Evolutionary conservation across 345 rosid genomes (phyloP).

Genomic region (Nephelium lappaceum): DNA sequence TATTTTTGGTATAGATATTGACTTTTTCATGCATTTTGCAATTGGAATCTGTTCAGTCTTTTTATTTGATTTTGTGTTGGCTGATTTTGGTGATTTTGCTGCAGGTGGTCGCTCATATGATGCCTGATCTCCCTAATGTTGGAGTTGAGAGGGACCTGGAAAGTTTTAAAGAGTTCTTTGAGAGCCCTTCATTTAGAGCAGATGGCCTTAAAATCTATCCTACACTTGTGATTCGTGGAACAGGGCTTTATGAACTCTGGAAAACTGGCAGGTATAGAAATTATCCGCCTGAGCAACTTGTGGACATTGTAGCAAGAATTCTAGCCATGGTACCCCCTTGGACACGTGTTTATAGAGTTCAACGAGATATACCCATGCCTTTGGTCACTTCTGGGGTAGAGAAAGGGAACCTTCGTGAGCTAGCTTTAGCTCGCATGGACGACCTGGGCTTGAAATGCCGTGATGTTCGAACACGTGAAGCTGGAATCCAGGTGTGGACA

Average conservation of each 20-base stretch:
- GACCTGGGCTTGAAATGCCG: slow-evolving; percentile 97
- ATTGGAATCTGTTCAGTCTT: not conserved
- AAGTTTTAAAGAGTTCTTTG: slow-evolving; percentile 94
- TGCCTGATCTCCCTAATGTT: slow-evolving; percentile 99
- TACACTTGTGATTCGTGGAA: slow-evolving; percentile 97
- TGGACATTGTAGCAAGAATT: slow-evolving; percentile 95
- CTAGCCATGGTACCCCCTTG: slow-evolving; percentile 99
- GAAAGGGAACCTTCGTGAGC: slow-evolving; percentile 97
- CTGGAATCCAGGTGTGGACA: slow-evolving; percentile 85
- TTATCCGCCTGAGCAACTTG: slow-evolving; percentile 98
- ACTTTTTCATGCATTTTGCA: not conserved
- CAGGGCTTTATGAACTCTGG: slow-evolving; percentile 98
- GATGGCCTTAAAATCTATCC: slow-evolving; percentile 99
- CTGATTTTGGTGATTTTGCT: slow-evolving; percentile 28
- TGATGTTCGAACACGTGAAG: slow-evolving; percentile 98
- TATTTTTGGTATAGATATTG: not conserved
- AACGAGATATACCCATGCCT: slow-evolving; percentile 99
- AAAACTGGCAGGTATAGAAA: slow-evolving; percentile 99
- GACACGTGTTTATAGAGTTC: slow-evolving; percentile 99
- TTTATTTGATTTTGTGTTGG: not conserved
- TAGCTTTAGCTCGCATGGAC: slow-evolving; percentile 97
- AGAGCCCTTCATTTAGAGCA: slow-evolving; percentile 92
- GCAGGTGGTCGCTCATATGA: slow-evolving; percentile 99
- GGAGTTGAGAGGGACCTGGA: slow-evolving; percentile 97
- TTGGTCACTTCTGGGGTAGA: slow-evolving; percentile 98